Evolutionary conservation across 768 basidiomycete species (phyloP), one percentile per base, ranked within the genome.

Genomic region (Russula emetica): DNA sequence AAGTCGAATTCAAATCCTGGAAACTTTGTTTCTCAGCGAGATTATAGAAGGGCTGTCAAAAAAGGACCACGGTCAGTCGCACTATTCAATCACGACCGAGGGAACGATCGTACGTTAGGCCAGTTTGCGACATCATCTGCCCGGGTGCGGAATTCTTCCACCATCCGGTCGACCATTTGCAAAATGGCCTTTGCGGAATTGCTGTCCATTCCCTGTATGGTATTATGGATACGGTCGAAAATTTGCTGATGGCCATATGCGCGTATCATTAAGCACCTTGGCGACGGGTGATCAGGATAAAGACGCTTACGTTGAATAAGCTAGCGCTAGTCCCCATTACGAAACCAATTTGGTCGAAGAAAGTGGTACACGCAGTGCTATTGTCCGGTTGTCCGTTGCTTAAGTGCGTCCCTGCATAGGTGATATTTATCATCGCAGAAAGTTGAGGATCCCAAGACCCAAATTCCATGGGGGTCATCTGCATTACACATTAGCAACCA

Each of bases 271-370:
- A n/a, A 28, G 47, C 36, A 22, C 40, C 22, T 16, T 18, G 16
- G 26, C 3, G 24, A 49, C 62, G 57, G 16, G 42, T 34, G 18
- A 2, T 4, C 3, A 22, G 28, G 2, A 0, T 22, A 61, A 55
- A 49, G 16, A 66, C 53, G 66, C 76, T 61, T 66, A 83, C 85
- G 67, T 85, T 85, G 74, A 89, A 89, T 28, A 88, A 71, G 67
- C 81, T 86, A 20, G 88, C 82, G 42, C 89, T 90, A 2, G 83
- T 83, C 10, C 88, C 91, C 78, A 90, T 86, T 38, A 92, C 71
- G 71, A 90, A 93, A 0, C 80, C 81, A 0, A 80, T 82, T 72
- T 88, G 87, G 70, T 92, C 89, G 69, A 91, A 92, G 8, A 85
- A 85, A 5, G 80, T 82, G 14, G 85, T 85, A 72, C 93, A 95